phyloP scores from a whole-genome alignment of 371 early-diverging fungal genomes.

The Lichtheimia corymbifera region DNA sequence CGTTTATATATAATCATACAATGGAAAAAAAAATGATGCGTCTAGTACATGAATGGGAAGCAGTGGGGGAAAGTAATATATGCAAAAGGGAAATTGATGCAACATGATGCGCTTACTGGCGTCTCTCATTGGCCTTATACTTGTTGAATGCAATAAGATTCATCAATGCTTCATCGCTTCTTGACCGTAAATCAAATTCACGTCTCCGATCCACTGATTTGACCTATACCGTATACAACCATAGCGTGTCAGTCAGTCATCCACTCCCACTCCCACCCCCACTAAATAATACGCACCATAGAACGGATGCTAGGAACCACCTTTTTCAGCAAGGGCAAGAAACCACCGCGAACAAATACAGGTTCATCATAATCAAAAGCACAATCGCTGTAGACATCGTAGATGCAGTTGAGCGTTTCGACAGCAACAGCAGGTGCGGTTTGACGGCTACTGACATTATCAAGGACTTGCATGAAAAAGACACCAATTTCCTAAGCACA shows the following conservation, averaged over 20 bases:
- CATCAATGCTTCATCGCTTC: slow-evolving; percentile 79
- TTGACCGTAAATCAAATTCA: slow-evolving; percentile 67
- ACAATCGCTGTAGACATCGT: slow-evolving; percentile 86
- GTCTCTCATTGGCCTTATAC: slow-evolving; percentile 68
- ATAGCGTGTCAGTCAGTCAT: slow-evolving; percentile 11
- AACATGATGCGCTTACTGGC: slow-evolving; percentile 13
- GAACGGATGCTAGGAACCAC: slow-evolving; percentile 49
- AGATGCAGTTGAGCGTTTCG: slow-evolving; percentile 84
- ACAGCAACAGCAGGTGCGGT: slow-evolving; percentile 58
- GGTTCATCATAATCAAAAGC: slow-evolving; percentile 84
- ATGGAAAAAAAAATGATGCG: neutral
- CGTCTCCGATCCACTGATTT: slow-evolving; percentile 77
- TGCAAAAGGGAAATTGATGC: neutral
- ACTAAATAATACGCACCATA: slow-evolving; percentile 35
- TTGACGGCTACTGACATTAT: slow-evolving; percentile 32
- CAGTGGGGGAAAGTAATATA: neutral
- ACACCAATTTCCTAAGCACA: slow-evolving; percentile 32
- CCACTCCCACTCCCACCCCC: neutral
- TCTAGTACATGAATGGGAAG: slow-evolving; percentile 5
- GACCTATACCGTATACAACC: slow-evolving; percentile 25
- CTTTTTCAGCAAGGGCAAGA: slow-evolving; percentile 58
- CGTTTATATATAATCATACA: slow-evolving; percentile 10
- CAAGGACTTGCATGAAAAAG: slow-evolving; percentile 35
- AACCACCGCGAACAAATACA: slow-evolving; percentile 76
- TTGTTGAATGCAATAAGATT: slow-evolving; percentile 85